Evolutionary conservation across 192 early-diverging fungal species (phyloP).

Genomic region (Entophlyctis helioformis): DNA sequence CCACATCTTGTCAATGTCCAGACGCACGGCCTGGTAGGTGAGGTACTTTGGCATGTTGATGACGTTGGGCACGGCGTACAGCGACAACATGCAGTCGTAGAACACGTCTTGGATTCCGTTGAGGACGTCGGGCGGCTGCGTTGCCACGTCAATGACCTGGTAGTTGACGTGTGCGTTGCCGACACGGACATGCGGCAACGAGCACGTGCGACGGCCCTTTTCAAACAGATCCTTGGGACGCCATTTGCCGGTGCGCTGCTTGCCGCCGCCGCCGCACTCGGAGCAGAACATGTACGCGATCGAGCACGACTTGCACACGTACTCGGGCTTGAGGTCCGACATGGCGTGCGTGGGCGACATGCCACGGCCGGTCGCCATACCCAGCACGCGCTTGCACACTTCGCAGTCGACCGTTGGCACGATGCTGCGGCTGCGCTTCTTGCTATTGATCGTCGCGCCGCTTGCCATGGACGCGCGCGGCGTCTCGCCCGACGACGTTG

Average conservation of each 20-base stretch:
- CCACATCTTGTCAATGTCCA: conserved; percentile 23
- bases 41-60: background rate
- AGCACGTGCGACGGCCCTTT: conserved; percentile 28
- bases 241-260: conserved; percentile 25
- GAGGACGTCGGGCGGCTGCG: no score
- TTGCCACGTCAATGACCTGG: conserved; percentile 4
- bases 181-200: conserved; percentile 33
- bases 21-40: conserved; percentile 1
- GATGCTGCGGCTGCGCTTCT: no score
- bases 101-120: conserved; percentile 18
- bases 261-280: conserved; percentile 23
- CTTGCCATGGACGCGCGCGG: no score
- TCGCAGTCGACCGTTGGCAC: no score
- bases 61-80: conserved; percentile 24
- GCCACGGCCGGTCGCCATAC: no score
- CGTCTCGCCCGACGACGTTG: no score
- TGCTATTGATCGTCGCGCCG: no score
- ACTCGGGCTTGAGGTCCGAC: no score
- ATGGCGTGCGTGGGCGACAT: no score
- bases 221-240: conserved; percentile 31
- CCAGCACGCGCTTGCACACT: no score
- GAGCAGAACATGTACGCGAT: conserved; percentile 29
- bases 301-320: conserved; percentile 25
- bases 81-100: conserved; percentile 21
- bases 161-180: conserved; percentile 19